These are phyloP conservation scores for Barnettozyma californica DNA, from an alignment of 805 yeast species.

Conservation along the genomic window DNA sequence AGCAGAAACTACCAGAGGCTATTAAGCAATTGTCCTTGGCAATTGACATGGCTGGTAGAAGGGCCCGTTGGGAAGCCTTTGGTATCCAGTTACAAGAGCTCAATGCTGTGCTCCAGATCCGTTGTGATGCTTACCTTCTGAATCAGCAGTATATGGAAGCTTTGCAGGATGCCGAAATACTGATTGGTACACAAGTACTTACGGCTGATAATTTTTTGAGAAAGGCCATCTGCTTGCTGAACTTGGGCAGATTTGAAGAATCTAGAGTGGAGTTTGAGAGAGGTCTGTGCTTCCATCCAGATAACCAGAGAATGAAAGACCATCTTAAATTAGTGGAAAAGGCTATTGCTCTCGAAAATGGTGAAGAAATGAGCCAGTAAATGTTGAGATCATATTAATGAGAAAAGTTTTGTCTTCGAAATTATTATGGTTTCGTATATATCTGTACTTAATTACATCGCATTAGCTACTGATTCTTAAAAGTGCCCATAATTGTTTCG, in stretches of 20 bases:
- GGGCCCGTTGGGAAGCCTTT: slow-evolving; percentile 71
- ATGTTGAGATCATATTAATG: background rate
- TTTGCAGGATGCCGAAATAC: slow-evolving; percentile 56
- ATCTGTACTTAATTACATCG: background rate
- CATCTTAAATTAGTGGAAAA: slow-evolving; percentile 44
- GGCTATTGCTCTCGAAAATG: slow-evolving; percentile 52
- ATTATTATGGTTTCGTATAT: background rate
- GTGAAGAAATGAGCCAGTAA: slow-evolving; percentile 34
- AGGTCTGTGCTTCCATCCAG: slow-evolving; percentile 60
- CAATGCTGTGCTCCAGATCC: slow-evolving; percentile 57
- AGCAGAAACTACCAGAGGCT: slow-evolving; percentile 52
- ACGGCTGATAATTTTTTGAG: slow-evolving; percentile 69
- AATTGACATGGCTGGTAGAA: slow-evolving; percentile 58
- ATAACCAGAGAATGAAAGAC: slow-evolving; percentile 42
- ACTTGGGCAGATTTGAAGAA: slow-evolving; percentile 55
- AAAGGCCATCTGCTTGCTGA: slow-evolving; percentile 57
- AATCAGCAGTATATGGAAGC: slow-evolving; percentile 53
- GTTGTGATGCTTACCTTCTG: slow-evolving; percentile 64
- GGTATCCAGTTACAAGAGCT: slow-evolving; percentile 68
- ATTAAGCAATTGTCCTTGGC: slow-evolving; percentile 61
- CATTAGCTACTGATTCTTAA: too few relatives aligned
- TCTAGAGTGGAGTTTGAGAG: slow-evolving; percentile 68
- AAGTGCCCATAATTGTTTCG: too few relatives aligned
- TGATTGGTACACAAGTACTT: slow-evolving; percentile 23
- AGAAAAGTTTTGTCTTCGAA: background rate